These are phyloP conservation scores for Pichia nanzhaoensis DNA, from an alignment of 805 yeast genomes.

Conservation along the genomic window DNA sequence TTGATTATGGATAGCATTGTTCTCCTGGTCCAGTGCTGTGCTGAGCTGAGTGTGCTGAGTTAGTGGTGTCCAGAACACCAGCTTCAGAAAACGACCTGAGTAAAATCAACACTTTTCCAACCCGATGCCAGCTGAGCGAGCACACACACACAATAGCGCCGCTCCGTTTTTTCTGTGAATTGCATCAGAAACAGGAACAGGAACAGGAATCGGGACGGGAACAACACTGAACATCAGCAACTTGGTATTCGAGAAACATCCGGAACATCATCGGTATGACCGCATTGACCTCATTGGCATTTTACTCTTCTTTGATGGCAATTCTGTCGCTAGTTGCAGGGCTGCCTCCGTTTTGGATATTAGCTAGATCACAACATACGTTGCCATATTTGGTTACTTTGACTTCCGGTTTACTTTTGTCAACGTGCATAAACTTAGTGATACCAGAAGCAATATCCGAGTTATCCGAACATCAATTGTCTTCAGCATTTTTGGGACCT, in stretches of 20 bases:
- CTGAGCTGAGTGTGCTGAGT: too few relatives aligned
- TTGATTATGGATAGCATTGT: conserved; percentile 6
- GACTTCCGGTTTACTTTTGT: conserved; percentile 13
- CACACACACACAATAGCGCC: too few relatives aligned
- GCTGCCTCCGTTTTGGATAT: conserved; percentile 9
- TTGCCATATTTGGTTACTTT: conserved; percentile 6
- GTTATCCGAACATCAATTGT: not conserved
- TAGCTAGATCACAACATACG: not conserved
- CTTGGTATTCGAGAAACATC: too few relatives aligned
- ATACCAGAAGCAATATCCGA: conserved; percentile 12
- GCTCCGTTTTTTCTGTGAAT: too few relatives aligned
- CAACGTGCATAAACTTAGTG: conserved; percentile 11
- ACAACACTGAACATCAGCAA: too few relatives aligned
- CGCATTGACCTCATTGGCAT: not conserved
- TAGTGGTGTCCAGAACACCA: too few relatives aligned
- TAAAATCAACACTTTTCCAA: too few relatives aligned
- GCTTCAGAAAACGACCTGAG: too few relatives aligned
- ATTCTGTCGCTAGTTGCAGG: conserved; percentile 11
- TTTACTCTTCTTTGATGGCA: conserved; percentile 7
- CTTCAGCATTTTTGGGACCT: conserved; percentile 8
- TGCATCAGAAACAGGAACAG: too few relatives aligned
- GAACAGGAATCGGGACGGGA: too few relatives aligned
- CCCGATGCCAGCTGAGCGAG: too few relatives aligned
- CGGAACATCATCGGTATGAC: conserved; percentile 1
- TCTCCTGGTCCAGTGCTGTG: not conserved